phyloP scores from a whole-genome alignment of 257 asterid genomes.

The Leonotis leonurus region DNA sequence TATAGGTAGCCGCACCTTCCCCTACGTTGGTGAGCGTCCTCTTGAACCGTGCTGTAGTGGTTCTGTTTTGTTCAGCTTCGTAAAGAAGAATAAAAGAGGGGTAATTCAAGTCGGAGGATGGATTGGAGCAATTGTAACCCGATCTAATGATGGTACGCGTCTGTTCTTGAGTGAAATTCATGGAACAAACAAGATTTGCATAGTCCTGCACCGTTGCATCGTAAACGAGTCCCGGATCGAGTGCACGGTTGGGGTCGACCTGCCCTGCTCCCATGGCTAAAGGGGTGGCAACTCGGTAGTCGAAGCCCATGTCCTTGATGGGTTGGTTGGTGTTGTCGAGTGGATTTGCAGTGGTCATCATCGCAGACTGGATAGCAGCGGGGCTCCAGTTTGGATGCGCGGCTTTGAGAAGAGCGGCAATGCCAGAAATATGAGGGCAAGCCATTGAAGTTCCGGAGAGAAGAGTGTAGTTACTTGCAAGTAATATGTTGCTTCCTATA shows the following conservation, averaged over 20 bases:
- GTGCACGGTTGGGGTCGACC: conserved; percentile 33
- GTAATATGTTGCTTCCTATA: conserved; percentile 16
- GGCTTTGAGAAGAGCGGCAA: conserved; percentile 32
- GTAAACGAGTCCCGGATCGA: conserved; percentile 34
- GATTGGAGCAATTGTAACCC: conserved; percentile 26
- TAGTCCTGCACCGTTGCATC: conserved; percentile 30
- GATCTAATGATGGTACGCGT: conserved; percentile 24
- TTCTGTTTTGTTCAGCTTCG: neutral
- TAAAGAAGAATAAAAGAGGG: conserved; percentile 32
- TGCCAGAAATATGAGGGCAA: conserved; percentile 40
- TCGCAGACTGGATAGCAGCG: conserved; percentile 33
- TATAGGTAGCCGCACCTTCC: conserved; percentile 17
- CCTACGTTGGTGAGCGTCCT: conserved; percentile 29
- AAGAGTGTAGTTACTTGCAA: conserved; percentile 15
- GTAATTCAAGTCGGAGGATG: conserved; percentile 31
- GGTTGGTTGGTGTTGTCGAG: conserved; percentile 18
- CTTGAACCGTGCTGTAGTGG: neutral
- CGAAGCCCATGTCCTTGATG: conserved; percentile 21
- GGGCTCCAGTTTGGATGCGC: conserved; percentile 44
- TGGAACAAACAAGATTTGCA: conserved; percentile 28
- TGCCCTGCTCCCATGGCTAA: conserved; percentile 37
- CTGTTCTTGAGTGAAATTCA: conserved; percentile 24
- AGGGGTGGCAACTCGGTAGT: conserved; percentile 20
- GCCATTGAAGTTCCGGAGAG: conserved; percentile 41
- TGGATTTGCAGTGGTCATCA: conserved; percentile 35